Evolutionary conservation across 768 basidiomycete species (phyloP), one percentile per base, ranked within the genome.

Genomic region (Agaricus blazei): DNA sequence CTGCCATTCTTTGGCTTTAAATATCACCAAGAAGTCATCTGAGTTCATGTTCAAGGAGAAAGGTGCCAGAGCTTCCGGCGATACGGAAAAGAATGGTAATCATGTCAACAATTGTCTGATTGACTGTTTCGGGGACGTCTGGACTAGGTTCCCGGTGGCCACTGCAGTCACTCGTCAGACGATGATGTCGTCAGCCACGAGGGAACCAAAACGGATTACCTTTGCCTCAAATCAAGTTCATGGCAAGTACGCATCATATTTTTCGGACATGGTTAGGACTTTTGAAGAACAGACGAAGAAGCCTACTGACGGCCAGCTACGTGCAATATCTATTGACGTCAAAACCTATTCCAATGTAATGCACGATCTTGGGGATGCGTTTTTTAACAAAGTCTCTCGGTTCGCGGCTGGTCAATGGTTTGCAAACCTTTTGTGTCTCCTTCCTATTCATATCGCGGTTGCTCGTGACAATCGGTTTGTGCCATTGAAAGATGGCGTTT

Each of bases 391-490:
- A 27, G 50, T 34, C 14, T 80, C 81, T 2, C 58, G 59, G 4
- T 78, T 77, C 57, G 68, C 69, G 12, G 70, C 72, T 0, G 84
- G 84, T 36, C 82, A 86, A 63, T 85, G 85, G 85, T 63, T 85
- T 0, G 81, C 80, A 0, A 79, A 83, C 12, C 63, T 85, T 7
- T 57, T 85, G 0, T 85, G 84, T 54, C 67, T 85, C 29, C 84
- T 85, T 43, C 84, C 84, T 0, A 84, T 85, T 28, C 84, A 86
- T 29, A 72, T 85, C 29, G 84, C 83, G 0, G 62, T 86, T 24
- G 78, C 81, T 3, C 71, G 72, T 12, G 82, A 84, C 46, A 86
- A 85, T 59, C 69, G 81, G 0, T 85, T 85, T 56, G 58, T 31
- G 9, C 31, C 31, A 31, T 9, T 31, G 31, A 31, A 9, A 31